Base-by-base conservation (phyloP, 1,284 basidiomycete genomes). In the Apiotrichum siamense region DNA sequence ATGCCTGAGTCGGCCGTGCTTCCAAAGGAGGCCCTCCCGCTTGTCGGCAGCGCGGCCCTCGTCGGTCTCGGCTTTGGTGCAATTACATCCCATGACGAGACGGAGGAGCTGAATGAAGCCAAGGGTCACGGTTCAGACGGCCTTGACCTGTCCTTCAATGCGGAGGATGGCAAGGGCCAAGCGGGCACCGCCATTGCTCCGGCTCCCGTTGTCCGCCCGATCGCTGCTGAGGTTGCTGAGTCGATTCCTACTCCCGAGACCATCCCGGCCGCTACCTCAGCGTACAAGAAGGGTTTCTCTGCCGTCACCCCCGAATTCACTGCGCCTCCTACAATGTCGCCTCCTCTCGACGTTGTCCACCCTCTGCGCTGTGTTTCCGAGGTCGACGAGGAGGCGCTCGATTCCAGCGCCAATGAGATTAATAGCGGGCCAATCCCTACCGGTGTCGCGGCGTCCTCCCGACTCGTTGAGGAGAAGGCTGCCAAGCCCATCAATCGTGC, bases 241-340 rank as follows among this genome's bases (percentile, higher is more conserved):
- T 33, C 44, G n/a, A n/a, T n/a, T 25, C 44, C 44, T 17, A 35
- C 44, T 13, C 44, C 44, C n/a, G 24, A 13, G 0, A 27, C 17
- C 33, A 3, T 12, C 17, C 3, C 15, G n/a, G 10, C 13, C 17
- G 9, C 44, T 11, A 25, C 31, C 20, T 7, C 12, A 11, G 26
- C 27, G 29, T 10, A 21, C 32, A 36, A 20, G 27, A 17, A 26
- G 1, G 41, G 18, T 7, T 36, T 26, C n/a, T 45, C 44, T 11
- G 44, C 44, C 7, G 44, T 45, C 5, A 45, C 44, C 12, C 44
- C 44, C 21, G 44, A 45, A 33, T 45, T 45, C 27, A 24, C 44
- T 1, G 13, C 44, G 3, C n/a, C 44, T 12, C 32, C 18, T 9
- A 18, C 11, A n/a, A n/a, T 32, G 13, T 4, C 26, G 26, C 18